These are phyloP conservation scores for Sinapis alba DNA, from an alignment of 441 rosid species.

Conservation along the genomic window DNA sequence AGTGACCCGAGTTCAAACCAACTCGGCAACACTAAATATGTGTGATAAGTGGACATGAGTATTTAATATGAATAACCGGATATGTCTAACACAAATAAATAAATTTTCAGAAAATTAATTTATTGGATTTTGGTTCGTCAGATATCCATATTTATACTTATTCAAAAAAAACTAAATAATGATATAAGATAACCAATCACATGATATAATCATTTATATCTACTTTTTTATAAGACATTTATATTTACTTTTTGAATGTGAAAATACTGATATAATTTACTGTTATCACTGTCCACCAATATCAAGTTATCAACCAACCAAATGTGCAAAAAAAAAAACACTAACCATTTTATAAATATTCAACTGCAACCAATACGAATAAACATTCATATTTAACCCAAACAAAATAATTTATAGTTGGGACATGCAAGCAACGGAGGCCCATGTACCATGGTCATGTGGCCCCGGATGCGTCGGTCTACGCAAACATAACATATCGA, in stretches of 20 bases:
- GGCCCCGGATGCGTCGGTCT: constrained; percentile 30
- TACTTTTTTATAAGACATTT: not conserved
- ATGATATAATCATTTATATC: not conserved
- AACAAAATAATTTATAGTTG: not conserved
- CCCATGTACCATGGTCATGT: constrained; percentile 35
- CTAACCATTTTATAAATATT: not conserved
- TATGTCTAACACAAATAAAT: too few relatives aligned
- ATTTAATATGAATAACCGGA: too few relatives aligned
- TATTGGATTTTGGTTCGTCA: too few relatives aligned
- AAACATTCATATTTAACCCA: not conserved
- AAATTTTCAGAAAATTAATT: too few relatives aligned
- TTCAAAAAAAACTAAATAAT: not conserved
- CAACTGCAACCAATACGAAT: not conserved
- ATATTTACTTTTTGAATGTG: not conserved
- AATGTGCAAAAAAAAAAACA: not conserved
- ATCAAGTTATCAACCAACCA: not conserved
- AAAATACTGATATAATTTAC: not conserved
- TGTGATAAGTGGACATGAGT: too few relatives aligned
- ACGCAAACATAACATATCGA: constrained; percentile 32
- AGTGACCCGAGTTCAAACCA: too few relatives aligned
- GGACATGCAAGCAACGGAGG: constrained; percentile 28
- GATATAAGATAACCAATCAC: not conserved
- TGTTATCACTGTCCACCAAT: not conserved
- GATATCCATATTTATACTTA: too few relatives aligned
- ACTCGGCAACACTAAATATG: too few relatives aligned